Conservation (phyloP, 768 basidiomycete species). For the Suillus brevipes region DNA sequence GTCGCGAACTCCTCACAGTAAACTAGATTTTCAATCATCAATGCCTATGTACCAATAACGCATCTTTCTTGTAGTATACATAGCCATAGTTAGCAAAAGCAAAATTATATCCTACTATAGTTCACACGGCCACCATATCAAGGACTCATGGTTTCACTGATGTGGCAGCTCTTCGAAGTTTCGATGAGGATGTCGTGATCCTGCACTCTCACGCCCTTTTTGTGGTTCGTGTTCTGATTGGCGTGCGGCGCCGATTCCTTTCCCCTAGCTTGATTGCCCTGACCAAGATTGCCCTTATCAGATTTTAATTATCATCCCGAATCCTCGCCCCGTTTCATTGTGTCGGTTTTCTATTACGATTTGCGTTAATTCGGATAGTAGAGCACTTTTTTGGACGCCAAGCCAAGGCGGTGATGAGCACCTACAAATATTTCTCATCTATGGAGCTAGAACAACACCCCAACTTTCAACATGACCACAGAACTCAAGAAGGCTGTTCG, state of each 20-base stretch:
- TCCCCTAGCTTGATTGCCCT: conserved; percentile 17
- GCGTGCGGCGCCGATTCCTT: conserved; percentile 9
- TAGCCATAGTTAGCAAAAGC: no score
- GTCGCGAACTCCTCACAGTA: no score
- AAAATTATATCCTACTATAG: no score
- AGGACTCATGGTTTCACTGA: no score
- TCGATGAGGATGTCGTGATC: no score
- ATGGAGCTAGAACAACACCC: neutral
- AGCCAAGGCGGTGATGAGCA: conserved; percentile 9
- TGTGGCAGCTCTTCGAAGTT: no score
- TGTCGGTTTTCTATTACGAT: conserved; percentile 10
- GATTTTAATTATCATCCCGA: conserved; percentile 10
- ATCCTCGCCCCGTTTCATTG: conserved; percentile 11
- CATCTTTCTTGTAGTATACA: no score
- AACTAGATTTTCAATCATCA: no score
- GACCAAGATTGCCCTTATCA: conserved; percentile 10
- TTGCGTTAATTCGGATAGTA: conserved; percentile 10
- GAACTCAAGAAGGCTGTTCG: conserved; percentile 23
- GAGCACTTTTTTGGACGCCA: conserved; percentile 20
- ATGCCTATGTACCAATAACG: no score
- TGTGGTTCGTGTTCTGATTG: conserved; percentile 19
- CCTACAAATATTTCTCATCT: conserved; percentile 31
- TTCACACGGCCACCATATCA: no score
- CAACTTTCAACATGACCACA: conserved; percentile 27
- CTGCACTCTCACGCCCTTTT: conserved; percentile 14